Evolutionary conservation across 2,329 filamentous ascomycete species (phyloP).

Genomic region (Calonectria leucothoes): DNA sequence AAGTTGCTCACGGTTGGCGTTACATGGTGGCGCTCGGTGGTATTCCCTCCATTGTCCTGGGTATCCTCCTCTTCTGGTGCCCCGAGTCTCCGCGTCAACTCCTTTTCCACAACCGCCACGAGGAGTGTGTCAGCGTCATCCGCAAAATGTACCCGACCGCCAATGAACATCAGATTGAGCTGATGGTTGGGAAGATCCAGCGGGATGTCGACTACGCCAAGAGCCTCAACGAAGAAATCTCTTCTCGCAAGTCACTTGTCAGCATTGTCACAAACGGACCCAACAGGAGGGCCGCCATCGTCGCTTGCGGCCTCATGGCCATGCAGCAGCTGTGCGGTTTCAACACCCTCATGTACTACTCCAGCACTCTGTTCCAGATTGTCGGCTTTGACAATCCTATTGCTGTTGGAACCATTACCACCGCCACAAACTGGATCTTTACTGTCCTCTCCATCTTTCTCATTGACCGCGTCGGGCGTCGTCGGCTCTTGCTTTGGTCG

Average conservation of each 20-base stretch:
- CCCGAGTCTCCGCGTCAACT: conserved; percentile 36
- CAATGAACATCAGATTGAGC: conserved; percentile 41
- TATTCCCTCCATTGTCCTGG: conserved; percentile 33
- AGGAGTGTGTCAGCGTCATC: conserved; percentile 42
- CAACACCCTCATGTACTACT: conserved; percentile 41
- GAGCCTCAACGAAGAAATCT: conserved; percentile 30
- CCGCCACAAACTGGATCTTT: conserved; percentile 32
- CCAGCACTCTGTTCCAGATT: conserved; percentile 33
- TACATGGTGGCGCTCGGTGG: conserved; percentile 34
- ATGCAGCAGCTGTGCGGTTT: conserved; percentile 44
- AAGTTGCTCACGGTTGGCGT: conserved; percentile 43
- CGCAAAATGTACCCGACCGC: conserved; percentile 29
- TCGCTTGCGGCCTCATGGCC: conserved; percentile 57
- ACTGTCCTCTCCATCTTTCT: conserved; percentile 32
- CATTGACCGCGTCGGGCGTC: conserved; percentile 29
- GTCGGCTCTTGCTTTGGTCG: conserved; percentile 27
- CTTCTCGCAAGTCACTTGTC: conserved; percentile 27
- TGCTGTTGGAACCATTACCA: conserved; percentile 53
- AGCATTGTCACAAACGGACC: conserved; percentile 48
- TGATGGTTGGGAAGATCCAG: conserved; percentile 35
- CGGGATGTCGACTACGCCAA: conserved; percentile 25
- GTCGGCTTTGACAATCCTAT: conserved; percentile 50
- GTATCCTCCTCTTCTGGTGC: conserved; percentile 30
- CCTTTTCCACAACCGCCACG: conserved; percentile 43
- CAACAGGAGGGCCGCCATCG: conserved; percentile 53